Base-by-base conservation (phyloP, 2,329 filamentous ascomycete genomes). In the Xylaria sp. region DNA sequence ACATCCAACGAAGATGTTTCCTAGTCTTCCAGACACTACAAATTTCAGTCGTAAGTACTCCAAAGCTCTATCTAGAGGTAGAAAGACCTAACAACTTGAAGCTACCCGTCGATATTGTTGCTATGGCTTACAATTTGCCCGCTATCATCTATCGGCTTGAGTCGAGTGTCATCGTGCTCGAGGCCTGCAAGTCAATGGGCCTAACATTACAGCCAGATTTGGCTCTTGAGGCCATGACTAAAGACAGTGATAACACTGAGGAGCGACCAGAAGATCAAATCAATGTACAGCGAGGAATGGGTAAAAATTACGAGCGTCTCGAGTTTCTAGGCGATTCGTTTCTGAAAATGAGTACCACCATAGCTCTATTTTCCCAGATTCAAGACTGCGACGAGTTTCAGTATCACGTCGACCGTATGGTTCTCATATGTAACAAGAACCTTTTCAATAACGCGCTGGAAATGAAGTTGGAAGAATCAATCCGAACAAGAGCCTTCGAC, bases 271-370 rank as follows among this genome's bases (percentile, higher is more conserved):
- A 86, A 38, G 85, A 90, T 63, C 87, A 91, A 44, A 79, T 93
- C 59, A 92, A 94, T 71, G 89, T 94, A 53, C 92, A 94, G 72
- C 83, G 86, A 54, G 94, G 94, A 2, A 97, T 97, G 93, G 93
- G 94, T 1, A 90, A 90, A 44, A 98, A 98, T 73, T 99, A 99
- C 74, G 96, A 99, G 78, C 88, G 96, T 13, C 85, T 98, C 0
- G 96, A 99, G 74, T 97, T 97, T 66, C 84, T 98, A 1, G 96
- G 96, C 0, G 96, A 99, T 77, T 92, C 91, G 38, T 97, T 97
- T 74, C 84, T 99, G 66, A 99, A 99, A 79, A 95, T 97, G 90
- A 93, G 92, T 11, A 97, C 95, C 0, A 95, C 94, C 0, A 94
- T 99, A 60, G 90, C 94, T 0, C 83, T 97, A 0, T 98, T 92